Evolutionary conservation across 2,329 filamentous ascomycete genomes (phyloP).

Genomic region (Pseudophaeomoniella oleicola): DNA sequence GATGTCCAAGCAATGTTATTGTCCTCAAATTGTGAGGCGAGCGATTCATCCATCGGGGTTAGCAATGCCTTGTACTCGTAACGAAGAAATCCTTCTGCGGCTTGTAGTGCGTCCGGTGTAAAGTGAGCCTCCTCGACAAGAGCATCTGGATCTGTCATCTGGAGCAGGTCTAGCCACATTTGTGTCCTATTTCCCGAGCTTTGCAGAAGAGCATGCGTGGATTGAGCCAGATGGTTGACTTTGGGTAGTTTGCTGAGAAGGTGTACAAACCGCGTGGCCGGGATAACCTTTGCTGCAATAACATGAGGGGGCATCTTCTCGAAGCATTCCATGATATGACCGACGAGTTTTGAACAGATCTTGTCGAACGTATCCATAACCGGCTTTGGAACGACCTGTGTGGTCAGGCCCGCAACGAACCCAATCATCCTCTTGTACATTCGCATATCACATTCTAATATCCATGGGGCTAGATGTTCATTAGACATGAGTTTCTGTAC

Average conservation of each 20-base stretch:
- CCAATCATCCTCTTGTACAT: conserved; percentile 96
- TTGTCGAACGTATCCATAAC: conserved; percentile 78
- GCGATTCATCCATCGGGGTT: conserved; percentile 18
- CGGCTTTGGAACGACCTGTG: conserved; percentile 79
- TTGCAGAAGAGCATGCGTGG: conserved; percentile 81
- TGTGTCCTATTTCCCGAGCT: conserved; percentile 80
- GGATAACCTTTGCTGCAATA: conserved; percentile 70
- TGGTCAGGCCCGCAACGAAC: conserved; percentile 73
- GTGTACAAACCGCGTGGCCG: conserved; percentile 76
- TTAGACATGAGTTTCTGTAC: conserved; percentile 85
- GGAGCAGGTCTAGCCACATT: conserved; percentile 90
- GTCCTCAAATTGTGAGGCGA: conserved; percentile 5
- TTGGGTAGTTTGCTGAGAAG: conserved; percentile 75
- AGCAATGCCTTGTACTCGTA: conserved; percentile 28
- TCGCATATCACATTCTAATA: conserved; percentile 86
- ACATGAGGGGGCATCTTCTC: conserved; percentile 75
- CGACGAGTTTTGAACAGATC: conserved; percentile 67
- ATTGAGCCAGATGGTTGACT: conserved; percentile 87
- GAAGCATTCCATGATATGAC: conserved; percentile 73
- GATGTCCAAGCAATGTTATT: conserved; percentile 16
- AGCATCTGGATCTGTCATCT: conserved; percentile 39
- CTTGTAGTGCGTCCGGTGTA: conserved; percentile 33
- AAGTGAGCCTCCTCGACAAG: conserved; percentile 43
- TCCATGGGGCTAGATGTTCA: conserved; percentile 73
- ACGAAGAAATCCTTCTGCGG: conserved; percentile 21